A percentile compares a stretch with the other conserved stretches of the same genome.
Evolutionary conservation across 1,139 yeast genomes (phyloP).

Genomic region (Keqinozyma sinolaborantium): DNA sequence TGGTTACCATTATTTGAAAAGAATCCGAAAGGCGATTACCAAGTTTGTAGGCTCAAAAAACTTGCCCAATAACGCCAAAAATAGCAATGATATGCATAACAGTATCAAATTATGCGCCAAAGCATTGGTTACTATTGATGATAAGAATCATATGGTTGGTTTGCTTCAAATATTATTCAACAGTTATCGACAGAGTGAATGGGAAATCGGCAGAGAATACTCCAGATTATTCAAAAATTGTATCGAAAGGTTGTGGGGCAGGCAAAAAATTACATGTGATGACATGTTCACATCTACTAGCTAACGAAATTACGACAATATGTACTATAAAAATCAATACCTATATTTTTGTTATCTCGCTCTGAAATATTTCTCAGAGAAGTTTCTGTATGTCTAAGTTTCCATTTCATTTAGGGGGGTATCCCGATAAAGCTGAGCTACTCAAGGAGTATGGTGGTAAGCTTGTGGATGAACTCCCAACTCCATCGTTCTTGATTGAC

Average conservation of each 20-base stretch:
- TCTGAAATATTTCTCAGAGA: not conserved
- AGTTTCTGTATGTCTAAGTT: too few relatives aligned
- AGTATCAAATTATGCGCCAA: slow-evolving; percentile 13
- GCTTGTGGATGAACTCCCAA: slow-evolving; percentile 25
- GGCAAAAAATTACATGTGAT: slow-evolving; percentile 38
- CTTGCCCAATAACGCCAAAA: slow-evolving; percentile 1
- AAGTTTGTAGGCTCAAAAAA: slow-evolving; percentile 9
- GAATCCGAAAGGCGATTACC: slow-evolving; percentile 36
- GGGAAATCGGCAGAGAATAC: slow-evolving; percentile 56
- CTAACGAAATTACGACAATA: too few relatives aligned
- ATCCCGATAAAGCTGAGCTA: slow-evolving; percentile 21
- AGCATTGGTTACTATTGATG: slow-evolving; percentile 8
- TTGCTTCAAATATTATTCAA: slow-evolving; percentile 41
- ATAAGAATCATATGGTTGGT: slow-evolving; percentile 41
- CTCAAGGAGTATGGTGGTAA: slow-evolving; percentile 22
- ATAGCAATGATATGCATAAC: slow-evolving; percentile 12
- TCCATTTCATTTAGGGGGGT: slow-evolving; percentile 15
- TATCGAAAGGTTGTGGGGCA: slow-evolving; percentile 49
- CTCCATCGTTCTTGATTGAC: slow-evolving; percentile 33
- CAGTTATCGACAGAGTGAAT: slow-evolving; percentile 37
- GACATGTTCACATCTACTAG: slow-evolving; percentile 44
- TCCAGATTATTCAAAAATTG: slow-evolving; percentile 50
- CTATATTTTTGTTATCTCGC: not conserved
- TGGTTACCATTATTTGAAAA: slow-evolving; percentile 32
- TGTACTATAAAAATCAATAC: not conserved